Evolutionary conservation across 225 moss, liverwort and hornwort genomes (phyloP), one percentile per base, ranked within the genome.

Genomic region (Sphagnum contortum): DNA sequence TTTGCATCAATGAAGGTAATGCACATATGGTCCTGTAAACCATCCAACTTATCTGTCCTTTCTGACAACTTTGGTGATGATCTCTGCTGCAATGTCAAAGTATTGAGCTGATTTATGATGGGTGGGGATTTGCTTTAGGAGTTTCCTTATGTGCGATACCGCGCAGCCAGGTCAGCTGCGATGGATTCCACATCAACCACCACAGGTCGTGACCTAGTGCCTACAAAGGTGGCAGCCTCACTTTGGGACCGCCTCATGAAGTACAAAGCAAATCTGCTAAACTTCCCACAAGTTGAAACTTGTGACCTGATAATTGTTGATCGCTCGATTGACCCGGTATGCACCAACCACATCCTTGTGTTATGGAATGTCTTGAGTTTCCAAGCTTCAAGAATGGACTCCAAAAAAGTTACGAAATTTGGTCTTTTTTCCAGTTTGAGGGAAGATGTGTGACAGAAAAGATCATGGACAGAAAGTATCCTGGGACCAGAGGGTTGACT

Each of bases 231-330:
- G 71, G 98, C 93, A 64, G 86, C 89, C 60, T 89, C 84, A 46
- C 70, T 98, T 10, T 98, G 98, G 98, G 98, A 98, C 70, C 74
- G 84, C 13, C 81, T 98, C 65, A 91, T 98, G 93, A 98, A 88
- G 66, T 93, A 81, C 71, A 93, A 88, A 63, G 69, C 91, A 44
- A 70, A 88, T n/a, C 66, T 98, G 64, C 52, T 54, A 47, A 80
- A 84, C 71, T 93, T 98, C 75, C 98, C 98, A 44, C 73, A 77
- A 68, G 73, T 67, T 69, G 98, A 98, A 80, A 98, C 89, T 51
- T 98, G 98, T 70, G 93, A 93, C 71, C 93, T 93, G 53, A 69
- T 98, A 55, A 89, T 98, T 69, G 89, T 98, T 44, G 93, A 93
- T 67, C 88, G 98, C 62, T 89, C 93, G 45, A 75, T 98, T 60